Evolutionary conservation across 2,329 filamentous ascomycete genomes (phyloP).

Genomic region (Aspergillus sclerotialis): DNA sequence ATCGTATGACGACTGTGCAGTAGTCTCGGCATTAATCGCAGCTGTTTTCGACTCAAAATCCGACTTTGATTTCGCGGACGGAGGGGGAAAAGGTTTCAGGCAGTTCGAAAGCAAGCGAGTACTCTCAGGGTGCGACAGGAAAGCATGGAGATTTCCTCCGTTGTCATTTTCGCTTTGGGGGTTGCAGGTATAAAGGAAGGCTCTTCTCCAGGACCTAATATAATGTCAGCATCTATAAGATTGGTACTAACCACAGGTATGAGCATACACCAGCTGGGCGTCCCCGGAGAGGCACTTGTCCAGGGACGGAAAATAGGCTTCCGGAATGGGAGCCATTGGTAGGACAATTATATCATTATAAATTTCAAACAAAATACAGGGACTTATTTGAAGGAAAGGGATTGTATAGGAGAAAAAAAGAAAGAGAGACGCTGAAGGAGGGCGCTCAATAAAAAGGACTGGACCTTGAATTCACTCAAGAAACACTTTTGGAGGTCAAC

Average conservation of each 20-base stretch:
- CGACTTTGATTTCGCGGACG: slow-evolving; percentile 58
- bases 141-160: slow-evolving; percentile 55
- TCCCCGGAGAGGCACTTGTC: slow-evolving; percentile 79
- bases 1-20: slow-evolving; percentile 60
- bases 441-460: slow-evolving; percentile 20
- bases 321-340: slow-evolving; percentile 63
- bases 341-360: slow-evolving; percentile 37
- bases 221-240: slow-evolving; percentile 14
- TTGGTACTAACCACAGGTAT: neutral
- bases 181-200: slow-evolving; percentile 46
- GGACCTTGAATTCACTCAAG: slow-evolving; percentile 15
- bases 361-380: slow-evolving; percentile 8
- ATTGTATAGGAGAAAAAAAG: slow-evolving; percentile 6
- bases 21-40: slow-evolving; percentile 73
- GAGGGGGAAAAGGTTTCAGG: slow-evolving; percentile 58
- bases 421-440: slow-evolving; percentile 13
- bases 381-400: slow-evolving; percentile 2
- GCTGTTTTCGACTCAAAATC: slow-evolving; percentile 79
- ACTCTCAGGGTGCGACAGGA: slow-evolving; percentile 65
- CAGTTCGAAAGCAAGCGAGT: slow-evolving; percentile 62
- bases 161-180: slow-evolving; percentile 40
- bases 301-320: slow-evolving; percentile 76
- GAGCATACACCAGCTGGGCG: slow-evolving; percentile 63
- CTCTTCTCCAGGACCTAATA: slow-evolving; percentile 54
- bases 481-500: slow-evolving; percentile 27